Base-by-base conservation (phyloP, 257 asterid species). In the Eustoma russellianum region DNA sequence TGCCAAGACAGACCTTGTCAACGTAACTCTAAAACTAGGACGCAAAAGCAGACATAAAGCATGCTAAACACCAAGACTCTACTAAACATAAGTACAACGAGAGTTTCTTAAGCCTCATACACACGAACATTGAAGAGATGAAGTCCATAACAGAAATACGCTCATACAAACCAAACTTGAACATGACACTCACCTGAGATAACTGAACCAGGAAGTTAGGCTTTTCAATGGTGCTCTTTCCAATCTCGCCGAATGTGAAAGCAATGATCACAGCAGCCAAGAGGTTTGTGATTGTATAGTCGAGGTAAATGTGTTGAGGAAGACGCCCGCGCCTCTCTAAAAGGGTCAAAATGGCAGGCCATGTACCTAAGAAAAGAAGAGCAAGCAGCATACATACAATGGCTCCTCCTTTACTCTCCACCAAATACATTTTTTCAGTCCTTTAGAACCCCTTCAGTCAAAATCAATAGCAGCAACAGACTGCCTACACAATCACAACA, bases 401-500 rank as follows among this genome's bases (percentile, higher is more conserved):
- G 49, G 98, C 98, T 30, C 96, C 98, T 63, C 78, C 98, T 79
- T 80, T 84, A 66, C 98, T 91, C 78, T 91, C 95, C 50, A 91
- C 88, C 60, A 84, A 12, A 75, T 82, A 84, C 98, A 91, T 91
- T 57, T 78, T 74, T 33, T 24, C 30, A 24, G 30, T 24, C 30
- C 30, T 1, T 24, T 4, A 24, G 3, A 24, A 2, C 30, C 30
- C 30, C 30, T 24, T 24, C 30, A 24, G 30, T 4, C 30, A 24
- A 24, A 24, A 24, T 24, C 30, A 24, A 24, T 2, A 24, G 30
- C 30, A 24, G 30, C 1, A 24, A 24, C 1, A 1, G 2, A 24
- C 30, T 24, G 1, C 30, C 30, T 24, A 24, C 30, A 24, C 30
- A 24, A 24, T 4, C 30, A 2, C 30, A 19, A 19, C 28, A 24